These are phyloP conservation scores for Fraxinus excelsior DNA, from an alignment of 257 asterid species.

Conservation along the genomic window DNA sequence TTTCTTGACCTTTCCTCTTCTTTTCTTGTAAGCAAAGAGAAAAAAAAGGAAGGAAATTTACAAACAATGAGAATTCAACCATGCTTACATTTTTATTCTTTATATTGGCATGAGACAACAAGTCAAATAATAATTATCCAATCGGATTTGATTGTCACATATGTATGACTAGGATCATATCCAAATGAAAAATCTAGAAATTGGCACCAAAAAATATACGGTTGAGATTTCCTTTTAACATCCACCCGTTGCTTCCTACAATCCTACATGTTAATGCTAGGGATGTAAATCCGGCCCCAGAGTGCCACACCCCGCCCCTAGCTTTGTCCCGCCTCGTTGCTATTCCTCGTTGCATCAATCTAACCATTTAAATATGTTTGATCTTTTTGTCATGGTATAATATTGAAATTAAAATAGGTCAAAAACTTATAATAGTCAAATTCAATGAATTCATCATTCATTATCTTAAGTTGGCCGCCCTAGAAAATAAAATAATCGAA, in stretches of 20 bases:
- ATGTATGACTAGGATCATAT: not conserved
- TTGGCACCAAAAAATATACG: not conserved
- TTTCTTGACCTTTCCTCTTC: not conserved
- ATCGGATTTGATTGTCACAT: not conserved
- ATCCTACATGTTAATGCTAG: too few species aligned
- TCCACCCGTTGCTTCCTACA: not conserved
- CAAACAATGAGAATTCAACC: not conserved
- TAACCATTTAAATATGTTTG: too few species aligned
- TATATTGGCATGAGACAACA: not conserved
- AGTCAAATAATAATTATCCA: constrained; percentile 1
- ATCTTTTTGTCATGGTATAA: too few species aligned
- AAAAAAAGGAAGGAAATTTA: not conserved
- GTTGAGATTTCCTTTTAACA: not conserved
- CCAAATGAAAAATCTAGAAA: not conserved
- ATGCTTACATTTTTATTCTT: not conserved
- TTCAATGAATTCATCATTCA: too few species aligned
- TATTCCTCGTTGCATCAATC: too few species aligned
- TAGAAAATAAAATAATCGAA: not conserved
- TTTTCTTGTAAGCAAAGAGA: not conserved
- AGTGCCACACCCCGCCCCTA: too few species aligned
- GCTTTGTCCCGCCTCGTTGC: too few species aligned
- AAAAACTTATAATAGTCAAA: too few species aligned
- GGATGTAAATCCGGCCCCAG: too few species aligned
- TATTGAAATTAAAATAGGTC: too few species aligned
- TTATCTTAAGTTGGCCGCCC: not conserved